Conservation (phyloP, 164 flowering plant genomes). For the Vitis amurensis region DNA sequence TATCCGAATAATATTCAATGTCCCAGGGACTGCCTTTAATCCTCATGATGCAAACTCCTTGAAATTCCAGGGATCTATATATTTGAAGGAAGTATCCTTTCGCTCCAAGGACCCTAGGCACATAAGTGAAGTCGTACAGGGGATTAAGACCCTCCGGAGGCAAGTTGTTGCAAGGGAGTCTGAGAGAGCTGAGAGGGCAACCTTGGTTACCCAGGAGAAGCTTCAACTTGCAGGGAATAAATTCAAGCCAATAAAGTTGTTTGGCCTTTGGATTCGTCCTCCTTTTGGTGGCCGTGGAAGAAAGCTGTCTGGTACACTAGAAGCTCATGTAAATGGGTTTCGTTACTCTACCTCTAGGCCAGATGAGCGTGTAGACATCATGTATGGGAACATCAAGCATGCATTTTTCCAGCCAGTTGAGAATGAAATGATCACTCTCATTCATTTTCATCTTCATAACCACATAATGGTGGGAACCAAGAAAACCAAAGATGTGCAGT, state of each 20-base stretch:
- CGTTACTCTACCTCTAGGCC: conserved; percentile 63
- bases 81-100: conserved; percentile 78
- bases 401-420: conserved; percentile 88
- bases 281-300: conserved; percentile 70
- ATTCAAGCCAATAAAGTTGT: conserved; percentile 62
- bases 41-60: conserved; percentile 59
- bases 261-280: conserved; percentile 81
- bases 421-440: conserved; percentile 77
- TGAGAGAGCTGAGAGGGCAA: conserved; percentile 85
- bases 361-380: conserved; percentile 71
- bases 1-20: conserved; percentile 73
- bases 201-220: conserved; percentile 81
- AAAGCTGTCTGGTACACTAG: conserved; percentile 66
- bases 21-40: conserved; percentile 72
- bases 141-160: conserved; percentile 70
- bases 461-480: conserved; percentile 92
- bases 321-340: conserved; percentile 79
- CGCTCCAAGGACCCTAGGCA: conserved; percentile 86
- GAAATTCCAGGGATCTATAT: conserved; percentile 64
- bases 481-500: conserved; percentile 84
- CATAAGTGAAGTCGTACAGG: conserved; percentile 74
- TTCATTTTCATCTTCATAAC: conserved; percentile 79
- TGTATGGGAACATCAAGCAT: conserved; percentile 77
- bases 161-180: conserved; percentile 77
- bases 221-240: conserved; percentile 57